Percentiles rank a stretch among this genome's conserved stretches.
These are phyloP conservation scores for Parietichytrium sp. DNA, from an alignment of 108 stramenopile species.

Conservation along the genomic window DNA sequence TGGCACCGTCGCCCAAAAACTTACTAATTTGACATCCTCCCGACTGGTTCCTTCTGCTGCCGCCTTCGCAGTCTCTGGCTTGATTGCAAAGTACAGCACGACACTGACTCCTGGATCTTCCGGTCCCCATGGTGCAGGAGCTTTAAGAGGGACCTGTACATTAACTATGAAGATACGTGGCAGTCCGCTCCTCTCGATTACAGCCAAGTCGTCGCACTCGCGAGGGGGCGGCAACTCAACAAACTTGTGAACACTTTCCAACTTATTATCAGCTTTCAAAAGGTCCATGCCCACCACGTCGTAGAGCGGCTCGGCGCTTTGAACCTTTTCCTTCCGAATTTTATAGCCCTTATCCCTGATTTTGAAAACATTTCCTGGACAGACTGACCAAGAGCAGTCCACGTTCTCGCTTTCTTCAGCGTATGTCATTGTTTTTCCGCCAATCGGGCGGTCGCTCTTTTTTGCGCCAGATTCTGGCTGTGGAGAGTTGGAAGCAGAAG, in stretches of 20 bases:
- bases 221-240: neutral
- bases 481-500: neutral
- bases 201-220: neutral
- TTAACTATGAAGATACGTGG: slow-evolving; percentile 13
- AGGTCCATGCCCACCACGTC: slow-evolving; percentile 26
- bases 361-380: neutral
- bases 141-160: slow-evolving; percentile 27
- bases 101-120: slow-evolving; percentile 32
- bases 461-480: neutral
- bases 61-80: slow-evolving; percentile 6
- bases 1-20: too few relatives aligned
- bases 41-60: neutral
- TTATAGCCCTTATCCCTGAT: neutral
- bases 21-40: too few relatives aligned
- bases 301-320: neutral
- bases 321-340: neutral
- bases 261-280: neutral
- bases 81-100: neutral
- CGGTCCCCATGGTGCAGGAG: neutral
- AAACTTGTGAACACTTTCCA: neutral
- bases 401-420: neutral
- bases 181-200: neutral
- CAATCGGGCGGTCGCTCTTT: neutral
- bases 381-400: neutral
- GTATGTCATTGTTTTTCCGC: neutral